Evolutionary conservation across 495 filamentous ascomycete species (phyloP).

Genomic region (Cenococcum geophilum): DNA sequence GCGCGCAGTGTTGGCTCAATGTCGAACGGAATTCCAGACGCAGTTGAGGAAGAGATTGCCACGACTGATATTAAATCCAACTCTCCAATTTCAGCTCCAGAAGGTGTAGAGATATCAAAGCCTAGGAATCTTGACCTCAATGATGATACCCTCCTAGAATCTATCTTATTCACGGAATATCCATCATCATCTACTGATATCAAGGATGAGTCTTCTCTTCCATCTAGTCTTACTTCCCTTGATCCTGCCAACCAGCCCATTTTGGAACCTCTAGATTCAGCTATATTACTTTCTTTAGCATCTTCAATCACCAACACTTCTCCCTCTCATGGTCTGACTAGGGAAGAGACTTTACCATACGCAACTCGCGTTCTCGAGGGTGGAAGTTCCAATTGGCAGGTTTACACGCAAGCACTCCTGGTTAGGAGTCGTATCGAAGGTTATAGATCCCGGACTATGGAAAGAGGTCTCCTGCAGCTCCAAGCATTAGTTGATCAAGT

Average conservation of each 20-base stretch:
- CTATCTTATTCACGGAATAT: constrained; percentile 64
- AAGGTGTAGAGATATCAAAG: constrained; percentile 26
- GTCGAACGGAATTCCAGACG: constrained; percentile 4
- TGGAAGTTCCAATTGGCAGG: constrained; percentile 93
- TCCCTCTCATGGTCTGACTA: constrained; percentile 74
- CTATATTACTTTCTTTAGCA: constrained; percentile 76
- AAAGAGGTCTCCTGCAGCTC: constrained; percentile 85
- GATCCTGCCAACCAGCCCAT: constrained; percentile 76
- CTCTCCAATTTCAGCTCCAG: constrained; percentile 7
- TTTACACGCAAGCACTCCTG: constrained; percentile 88
- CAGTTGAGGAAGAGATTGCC: not conserved
- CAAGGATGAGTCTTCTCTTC: constrained; percentile 51
- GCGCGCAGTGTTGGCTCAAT: constrained; percentile 58
- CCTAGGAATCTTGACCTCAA: constrained; percentile 71
- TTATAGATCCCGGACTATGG: constrained; percentile 74
- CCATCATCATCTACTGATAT: constrained; percentile 36
- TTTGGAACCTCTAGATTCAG: constrained; percentile 73
- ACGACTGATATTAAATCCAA: not conserved
- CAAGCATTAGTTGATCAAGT: constrained; percentile 96
- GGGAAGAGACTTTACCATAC: constrained; percentile 88
- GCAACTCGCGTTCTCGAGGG: constrained; percentile 82
- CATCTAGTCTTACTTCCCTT: constrained; percentile 53
- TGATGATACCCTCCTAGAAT: constrained; percentile 89
- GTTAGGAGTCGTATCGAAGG: constrained; percentile 85
- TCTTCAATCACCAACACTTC: constrained; percentile 82